Conservation (phyloP, 2,329 filamentous ascomycete species). For the Fusarium sp. region DNA sequence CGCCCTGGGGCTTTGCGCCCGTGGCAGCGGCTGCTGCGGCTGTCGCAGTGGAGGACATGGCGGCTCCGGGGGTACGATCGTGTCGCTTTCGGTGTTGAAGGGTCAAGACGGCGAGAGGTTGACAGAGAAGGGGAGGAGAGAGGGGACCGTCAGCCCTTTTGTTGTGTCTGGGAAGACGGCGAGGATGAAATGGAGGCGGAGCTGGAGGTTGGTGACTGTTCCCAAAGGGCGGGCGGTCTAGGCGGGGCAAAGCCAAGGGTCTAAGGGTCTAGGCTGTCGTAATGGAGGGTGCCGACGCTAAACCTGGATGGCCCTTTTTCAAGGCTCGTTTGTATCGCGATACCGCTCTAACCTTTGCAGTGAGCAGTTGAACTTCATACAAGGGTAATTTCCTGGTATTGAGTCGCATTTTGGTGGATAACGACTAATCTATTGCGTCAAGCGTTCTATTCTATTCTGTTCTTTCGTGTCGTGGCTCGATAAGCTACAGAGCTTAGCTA, state of each 20-base stretch:
- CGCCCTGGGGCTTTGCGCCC: constrained; percentile 57
- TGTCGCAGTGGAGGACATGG: constrained; percentile 12
- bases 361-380: neutral
- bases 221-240: neutral
- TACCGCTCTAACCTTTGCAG: rapidly evolving
- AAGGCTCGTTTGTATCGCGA: neutral
- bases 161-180: neutral
- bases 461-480: neutral
- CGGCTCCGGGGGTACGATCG: neutral
- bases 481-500: neutral
- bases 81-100: neutral
- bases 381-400: neutral
- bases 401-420: rapidly evolving
- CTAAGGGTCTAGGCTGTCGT: neutral
- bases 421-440: rapidly evolving
- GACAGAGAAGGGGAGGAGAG: neutral
- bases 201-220: neutral
- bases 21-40: constrained; percentile 40
- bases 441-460: neutral
- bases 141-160: neutral
- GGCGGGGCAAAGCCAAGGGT: neutral
- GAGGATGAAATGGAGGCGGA: neutral
- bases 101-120: neutral
- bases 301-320: neutral
- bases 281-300: neutral